A percentile compares a stretch with the other conserved stretches of the same genome.
Evolutionary conservation across 2,329 filamentous ascomycete species (phyloP).

Genomic region (Botrytis fabae): DNA sequence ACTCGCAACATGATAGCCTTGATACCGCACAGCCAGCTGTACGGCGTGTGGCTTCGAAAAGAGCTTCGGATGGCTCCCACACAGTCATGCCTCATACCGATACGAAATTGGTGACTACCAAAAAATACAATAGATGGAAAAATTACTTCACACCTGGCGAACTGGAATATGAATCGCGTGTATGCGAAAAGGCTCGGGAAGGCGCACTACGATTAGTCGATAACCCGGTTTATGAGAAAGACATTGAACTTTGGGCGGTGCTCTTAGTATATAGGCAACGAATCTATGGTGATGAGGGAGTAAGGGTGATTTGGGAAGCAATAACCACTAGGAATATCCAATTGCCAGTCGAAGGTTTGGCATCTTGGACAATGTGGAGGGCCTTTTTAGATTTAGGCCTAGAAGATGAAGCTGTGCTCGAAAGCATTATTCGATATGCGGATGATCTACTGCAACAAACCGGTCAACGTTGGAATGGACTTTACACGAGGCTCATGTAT

Average conservation of each 20-base stretch:
- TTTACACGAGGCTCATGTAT: conserved; percentile 50
- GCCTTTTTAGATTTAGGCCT: conserved; percentile 46
- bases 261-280: conserved; percentile 46
- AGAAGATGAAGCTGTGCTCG: conserved; percentile 40
- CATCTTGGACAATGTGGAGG: conserved; percentile 48
- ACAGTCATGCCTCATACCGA: neutral
- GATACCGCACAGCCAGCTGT: neutral
- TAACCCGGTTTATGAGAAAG: conserved; percentile 33
- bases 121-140: conserved; percentile 26
- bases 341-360: conserved; percentile 44
- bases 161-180: conserved; percentile 40
- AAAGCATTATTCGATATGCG: conserved; percentile 45
- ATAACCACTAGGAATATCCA: conserved; percentile 42
- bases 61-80: neutral
- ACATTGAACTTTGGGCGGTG: conserved; percentile 45
- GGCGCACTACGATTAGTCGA: conserved; percentile 39
- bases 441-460: conserved; percentile 44
- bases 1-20: neutral
- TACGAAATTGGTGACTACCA: conserved; percentile 1
- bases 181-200: conserved; percentile 25
- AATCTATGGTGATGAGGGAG: conserved; percentile 45
- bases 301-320: conserved; percentile 47
- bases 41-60: conserved; percentile 6
- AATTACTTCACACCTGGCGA: conserved; percentile 22
- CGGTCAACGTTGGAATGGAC: conserved; percentile 39